Base-by-base conservation (phyloP, 148 eudicot species). In the Diospyros kaki region DNA sequence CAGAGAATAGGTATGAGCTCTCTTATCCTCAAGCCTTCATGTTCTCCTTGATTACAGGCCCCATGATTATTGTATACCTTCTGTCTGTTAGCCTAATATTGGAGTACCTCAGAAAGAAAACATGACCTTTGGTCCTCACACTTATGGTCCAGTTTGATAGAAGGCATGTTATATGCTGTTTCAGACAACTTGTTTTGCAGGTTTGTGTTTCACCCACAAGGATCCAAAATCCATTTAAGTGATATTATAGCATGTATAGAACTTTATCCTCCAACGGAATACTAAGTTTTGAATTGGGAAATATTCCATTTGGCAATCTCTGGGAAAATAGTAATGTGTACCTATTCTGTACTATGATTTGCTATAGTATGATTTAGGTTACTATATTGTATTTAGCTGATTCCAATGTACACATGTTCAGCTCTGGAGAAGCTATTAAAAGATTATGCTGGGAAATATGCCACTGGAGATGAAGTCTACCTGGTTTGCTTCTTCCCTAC, bases 401-500 rank as follows among this genome's bases (percentile, higher is more conserved):
- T 60, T 60, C 28, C 40, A 2, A 4, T 60, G 40, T 2, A 60
- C 15, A 28, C 53, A 11, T 73, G 60, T 68, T 82, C 89, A 90
- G 98, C 96, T 46, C 84, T 93, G 58, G 98, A 93, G 89, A 84
- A 90, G 80, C 81, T 93, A 53, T 58, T 90, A 53, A 65, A 79
- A 54, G 85, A 77, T 6, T 77, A 83, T 81, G 82, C 96, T 81
- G 96, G 98, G 66, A 93, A 78, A 79, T 93, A 90, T 85, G 98
- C 96, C 72, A 90, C 96, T n/a, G 98, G 98, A 69, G 88, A 90
- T 80, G 92, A 93, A 83, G 83, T 86, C 80, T 85, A 68, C 72
- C 82, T 93, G 93, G 97, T 93, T 73, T 69, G 88, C 76, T 74
- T n/a, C 55, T 63, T 77, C 9, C 64, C 61, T 54, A 10, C 46